Conservation (phyloP, 1,284 basidiomycete genomes). For the Xerocomus nothofagi region DNA sequence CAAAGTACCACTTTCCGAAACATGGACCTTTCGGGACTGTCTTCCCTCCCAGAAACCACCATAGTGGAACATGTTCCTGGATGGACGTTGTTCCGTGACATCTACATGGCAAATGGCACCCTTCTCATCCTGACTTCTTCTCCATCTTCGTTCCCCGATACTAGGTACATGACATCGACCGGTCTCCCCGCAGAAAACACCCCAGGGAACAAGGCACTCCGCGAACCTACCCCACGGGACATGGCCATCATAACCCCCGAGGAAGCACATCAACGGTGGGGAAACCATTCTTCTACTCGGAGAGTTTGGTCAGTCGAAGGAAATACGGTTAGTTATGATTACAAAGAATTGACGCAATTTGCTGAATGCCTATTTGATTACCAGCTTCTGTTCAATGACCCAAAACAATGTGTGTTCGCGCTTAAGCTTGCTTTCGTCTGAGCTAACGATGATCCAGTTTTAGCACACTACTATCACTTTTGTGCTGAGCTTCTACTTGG, state of each 20-base stretch:
- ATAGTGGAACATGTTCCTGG: slow-evolving; percentile 68
- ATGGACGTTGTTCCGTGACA: slow-evolving; percentile 77
- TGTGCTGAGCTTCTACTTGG: slow-evolving; percentile 77
- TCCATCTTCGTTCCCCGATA: slow-evolving; percentile 54
- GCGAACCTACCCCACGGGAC: slow-evolving; percentile 63
- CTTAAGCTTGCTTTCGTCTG: neutral
- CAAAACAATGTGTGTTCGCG: slow-evolving; percentile 48
- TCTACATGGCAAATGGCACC: slow-evolving; percentile 80
- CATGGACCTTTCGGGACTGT: slow-evolving; percentile 7
- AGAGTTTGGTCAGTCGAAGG: slow-evolving; percentile 67
- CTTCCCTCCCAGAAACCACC: slow-evolving; percentile 48
- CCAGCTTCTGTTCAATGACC: slow-evolving; percentile 65
- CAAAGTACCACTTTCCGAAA: neutral
- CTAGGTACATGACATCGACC: slow-evolving; percentile 68
- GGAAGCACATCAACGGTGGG: slow-evolving; percentile 66
- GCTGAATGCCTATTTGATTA: slow-evolving; percentile 3
- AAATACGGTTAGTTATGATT: slow-evolving; percentile 52
- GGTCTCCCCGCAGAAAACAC: slow-evolving; percentile 58
- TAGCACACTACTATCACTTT: slow-evolving; percentile 82
- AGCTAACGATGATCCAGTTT: slow-evolving; percentile 41
- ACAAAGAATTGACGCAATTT: neutral
- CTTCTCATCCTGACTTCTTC: slow-evolving; percentile 60
- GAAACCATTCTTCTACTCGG: slow-evolving; percentile 36
- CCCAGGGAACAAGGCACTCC: slow-evolving; percentile 60
- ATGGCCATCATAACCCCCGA: slow-evolving; percentile 60